A percentile compares a stretch with the other conserved stretches of the same genome.
phyloP scores from a whole-genome alignment of 177 flowering plant genomes.

The Vitis hybrid region DNA sequence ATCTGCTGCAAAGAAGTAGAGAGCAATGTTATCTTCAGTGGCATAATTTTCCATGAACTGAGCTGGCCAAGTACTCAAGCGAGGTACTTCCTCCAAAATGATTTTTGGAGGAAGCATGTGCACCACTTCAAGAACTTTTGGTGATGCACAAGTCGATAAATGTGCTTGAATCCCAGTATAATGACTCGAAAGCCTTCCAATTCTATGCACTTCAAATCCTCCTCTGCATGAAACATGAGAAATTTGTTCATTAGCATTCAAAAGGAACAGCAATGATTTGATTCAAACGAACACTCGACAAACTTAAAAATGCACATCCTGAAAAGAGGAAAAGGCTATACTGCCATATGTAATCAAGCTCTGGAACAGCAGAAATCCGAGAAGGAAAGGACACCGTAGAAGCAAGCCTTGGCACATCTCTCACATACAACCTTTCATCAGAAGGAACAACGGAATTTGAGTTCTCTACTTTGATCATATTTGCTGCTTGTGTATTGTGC shows the following conservation, averaged over 20 bases:
- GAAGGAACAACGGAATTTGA: neutral
- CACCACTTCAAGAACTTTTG: conserved; percentile 18
- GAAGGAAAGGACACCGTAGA: neutral
- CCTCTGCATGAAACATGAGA: conserved; percentile 18
- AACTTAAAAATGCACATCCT: neutral
- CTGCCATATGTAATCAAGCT: conserved; percentile 13
- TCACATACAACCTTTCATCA: neutral
- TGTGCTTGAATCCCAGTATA: conserved; percentile 20
- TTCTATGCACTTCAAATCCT: conserved; percentile 8
- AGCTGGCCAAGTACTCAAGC: conserved; percentile 19
- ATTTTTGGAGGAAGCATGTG: conserved; percentile 14
- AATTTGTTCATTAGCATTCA: neutral
- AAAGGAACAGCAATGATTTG: neutral
- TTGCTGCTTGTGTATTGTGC: neutral
- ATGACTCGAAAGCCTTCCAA: neutral
- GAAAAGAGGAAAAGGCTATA: conserved; percentile 4
- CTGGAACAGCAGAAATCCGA: conserved; percentile 6
- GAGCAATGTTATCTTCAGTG: conserved; percentile 18
- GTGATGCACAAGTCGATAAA: conserved; percentile 19
- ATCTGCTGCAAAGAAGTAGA: conserved; percentile 20
- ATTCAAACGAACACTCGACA: neutral
- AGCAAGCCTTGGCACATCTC: neutral
- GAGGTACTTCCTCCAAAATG: conserved; percentile 20
- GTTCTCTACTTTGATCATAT: neutral
- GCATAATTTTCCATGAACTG: conserved; percentile 12